Evolutionary conservation across 129 eudicot genomes (phyloP).

Genomic region (Saussurea involucrata): DNA sequence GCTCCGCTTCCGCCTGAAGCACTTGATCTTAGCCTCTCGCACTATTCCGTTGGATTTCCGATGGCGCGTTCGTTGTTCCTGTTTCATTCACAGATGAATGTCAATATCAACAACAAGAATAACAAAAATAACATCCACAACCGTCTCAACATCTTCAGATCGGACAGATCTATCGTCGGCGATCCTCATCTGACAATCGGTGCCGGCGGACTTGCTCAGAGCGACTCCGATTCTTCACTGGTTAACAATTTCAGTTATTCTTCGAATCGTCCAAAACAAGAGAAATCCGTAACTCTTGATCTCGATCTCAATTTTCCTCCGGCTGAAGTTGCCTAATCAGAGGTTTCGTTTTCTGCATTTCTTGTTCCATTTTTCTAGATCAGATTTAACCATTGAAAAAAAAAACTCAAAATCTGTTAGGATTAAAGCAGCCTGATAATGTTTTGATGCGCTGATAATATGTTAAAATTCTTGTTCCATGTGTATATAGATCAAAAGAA

Average conservation of each 20-base stretch:
- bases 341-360: not conserved
- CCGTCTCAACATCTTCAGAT: constrained; percentile 26
- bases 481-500: not conserved
- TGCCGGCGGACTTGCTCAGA: constrained; percentile 2
- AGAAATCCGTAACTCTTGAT: constrained; percentile 21
- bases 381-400: not conserved
- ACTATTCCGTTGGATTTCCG: constrained; percentile 7
- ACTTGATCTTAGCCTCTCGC: constrained; percentile 40
- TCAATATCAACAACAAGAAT: not conserved
- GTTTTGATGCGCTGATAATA: constrained; percentile 30
- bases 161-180: constrained; percentile 8
- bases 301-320: constrained; percentile 61
- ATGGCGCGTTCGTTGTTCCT: constrained; percentile 17
- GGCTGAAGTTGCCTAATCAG: constrained; percentile 31
- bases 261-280: not conserved
- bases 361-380: constrained; percentile 1
- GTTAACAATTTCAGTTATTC: not conserved
- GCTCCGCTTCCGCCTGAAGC: constrained; percentile 33
- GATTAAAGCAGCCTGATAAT: constrained; percentile 27
- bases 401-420: not conserved
- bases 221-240: constrained; percentile 38
- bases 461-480: not conserved
- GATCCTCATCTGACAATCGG: constrained; percentile 2
- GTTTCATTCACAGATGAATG: constrained; percentile 25
- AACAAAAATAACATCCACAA: constrained; percentile 10